A percentile compares a stretch with the other conserved stretches of the same genome.
Evolutionary conservation across 73 alveolate species (phyloP).

Genomic region (Paramecium octaurelia): DNA sequence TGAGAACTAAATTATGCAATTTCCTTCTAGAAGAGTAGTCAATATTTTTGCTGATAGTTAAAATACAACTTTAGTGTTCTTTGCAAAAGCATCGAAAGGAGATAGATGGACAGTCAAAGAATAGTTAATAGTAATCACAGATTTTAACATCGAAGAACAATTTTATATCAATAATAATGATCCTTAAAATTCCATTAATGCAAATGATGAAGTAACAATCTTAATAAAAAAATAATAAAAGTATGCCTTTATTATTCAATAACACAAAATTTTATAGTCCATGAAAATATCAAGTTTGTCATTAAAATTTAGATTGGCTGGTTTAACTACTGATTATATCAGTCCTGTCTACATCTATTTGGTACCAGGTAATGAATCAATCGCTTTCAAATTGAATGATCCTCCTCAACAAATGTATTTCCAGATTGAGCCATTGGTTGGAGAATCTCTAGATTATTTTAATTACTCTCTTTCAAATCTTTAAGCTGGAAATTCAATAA

Average conservation of each 20-base stretch:
- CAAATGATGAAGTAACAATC: background rate
- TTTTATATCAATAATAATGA: background rate
- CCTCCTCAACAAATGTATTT: background rate
- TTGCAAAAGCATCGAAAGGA: background rate
- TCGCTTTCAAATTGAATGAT: background rate
- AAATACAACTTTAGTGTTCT: background rate
- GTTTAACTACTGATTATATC: background rate
- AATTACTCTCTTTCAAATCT: background rate
- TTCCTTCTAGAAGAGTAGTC: background rate
- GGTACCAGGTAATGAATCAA: background rate
- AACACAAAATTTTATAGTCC: background rate
- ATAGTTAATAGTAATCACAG: background rate
- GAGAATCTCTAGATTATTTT: background rate
- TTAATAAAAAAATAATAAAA: background rate
- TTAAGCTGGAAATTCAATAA: background rate
- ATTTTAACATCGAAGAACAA: background rate
- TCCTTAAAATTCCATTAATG: background rate
- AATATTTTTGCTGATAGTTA: background rate
- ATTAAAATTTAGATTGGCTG: background rate
- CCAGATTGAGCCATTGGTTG: background rate
- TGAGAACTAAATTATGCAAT: background rate
- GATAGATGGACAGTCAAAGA: background rate
- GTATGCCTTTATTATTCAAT: background rate
- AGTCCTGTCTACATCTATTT: background rate
- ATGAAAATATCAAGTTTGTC: background rate